Evolutionary conservation across 129 eudicot genomes (phyloP), one percentile per base, ranked within the genome.

Genomic region (Lonicera japonica): DNA sequence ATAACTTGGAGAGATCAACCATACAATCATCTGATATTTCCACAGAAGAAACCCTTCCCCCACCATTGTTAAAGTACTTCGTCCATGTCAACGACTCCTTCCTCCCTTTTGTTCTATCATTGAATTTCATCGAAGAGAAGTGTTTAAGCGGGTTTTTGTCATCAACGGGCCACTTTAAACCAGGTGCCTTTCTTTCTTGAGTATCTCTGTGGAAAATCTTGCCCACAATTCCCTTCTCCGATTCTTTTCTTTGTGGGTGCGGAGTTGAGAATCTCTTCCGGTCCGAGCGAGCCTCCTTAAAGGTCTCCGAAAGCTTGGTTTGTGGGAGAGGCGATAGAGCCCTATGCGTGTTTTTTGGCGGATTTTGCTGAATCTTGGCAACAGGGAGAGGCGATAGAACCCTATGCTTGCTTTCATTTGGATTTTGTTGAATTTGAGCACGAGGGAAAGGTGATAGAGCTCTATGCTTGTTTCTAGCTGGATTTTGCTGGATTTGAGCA

Each of bases 1-100:
- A 75, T 17, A 91, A 76, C 88, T 91, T 74, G 0, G 98, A 87
- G 64, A 84, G 94, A 78, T 91, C 96, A 65, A 82, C 86, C 83
- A 71, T 73, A 65, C 64, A 64, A 67, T 80, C 96, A 36, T 91
- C 95, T 14, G 68, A 79, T 48, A 83, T 63, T 63, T 84, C 98
- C 14, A 91, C 90, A 48, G 94, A 72, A 17, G 82, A 80, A 56
- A 91, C 98, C 68, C 72, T 84, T 67, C 98, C 94, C 48, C 87
- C 90, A 40, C 85, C 86, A 72, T 82, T 82, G 66, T 91, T 95
- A 69, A 91, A 91, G 77, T 79, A 66, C 82, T 87, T 87, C 22
- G 86, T 50, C 97, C 97, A 91, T 4, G 78, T 67, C 9, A 84
- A 92, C 86, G 87, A 75, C 3, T 86, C 97, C 82, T 80, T 82